Evolutionary conservation across 164 flowering plant species (phyloP), one percentile per base, ranked within the genome.

Genomic region (Liriodendron chinense): DNA sequence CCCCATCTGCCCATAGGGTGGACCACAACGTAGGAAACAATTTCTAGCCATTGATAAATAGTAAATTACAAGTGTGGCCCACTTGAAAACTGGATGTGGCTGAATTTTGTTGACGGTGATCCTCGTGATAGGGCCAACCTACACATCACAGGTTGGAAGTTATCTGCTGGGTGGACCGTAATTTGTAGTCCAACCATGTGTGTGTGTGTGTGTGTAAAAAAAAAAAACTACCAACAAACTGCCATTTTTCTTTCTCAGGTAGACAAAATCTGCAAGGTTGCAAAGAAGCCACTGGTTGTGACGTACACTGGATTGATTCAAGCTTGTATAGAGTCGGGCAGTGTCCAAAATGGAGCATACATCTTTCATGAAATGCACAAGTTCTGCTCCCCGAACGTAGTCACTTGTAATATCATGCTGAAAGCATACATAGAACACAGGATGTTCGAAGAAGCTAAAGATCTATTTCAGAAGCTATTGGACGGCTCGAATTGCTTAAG

Each of bases 291-390:
- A 72, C 91, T 95, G 20, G 94, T 95, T 64, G 93, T 95, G 74
- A 93, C 97, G 56, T 93, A 87, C 80, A 95, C 99, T 48, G 99
- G 99, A 72, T 75, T 95, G 78, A 90, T 95, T 80, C 97, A 93
- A 84, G 94, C 93, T 18, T 92, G 98, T 84, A 28, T 92, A 70
- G 94, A 91, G 47, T 76, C 84, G 23, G 96, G 94, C 69, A 80
- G 81, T 65, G 78, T 92, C 76, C 74, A 89, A 69, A 75, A 86
- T 78, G 98, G 83, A 3, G 80, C 80, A 9, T 84, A 82, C 75
- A 87, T 95, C 71, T 89, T 91, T 79, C 76, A 78, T 47, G 85
- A 90, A 53, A 92, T 95, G 99, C 82, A 83, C 59, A 79, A 85
- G 56, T 86, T 88, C 70, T 93, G 98, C 83, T 84, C 89, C 68